Conservation (phyloP, 139 green algal genomes). For the Chlamydomonas applanata region DNA sequence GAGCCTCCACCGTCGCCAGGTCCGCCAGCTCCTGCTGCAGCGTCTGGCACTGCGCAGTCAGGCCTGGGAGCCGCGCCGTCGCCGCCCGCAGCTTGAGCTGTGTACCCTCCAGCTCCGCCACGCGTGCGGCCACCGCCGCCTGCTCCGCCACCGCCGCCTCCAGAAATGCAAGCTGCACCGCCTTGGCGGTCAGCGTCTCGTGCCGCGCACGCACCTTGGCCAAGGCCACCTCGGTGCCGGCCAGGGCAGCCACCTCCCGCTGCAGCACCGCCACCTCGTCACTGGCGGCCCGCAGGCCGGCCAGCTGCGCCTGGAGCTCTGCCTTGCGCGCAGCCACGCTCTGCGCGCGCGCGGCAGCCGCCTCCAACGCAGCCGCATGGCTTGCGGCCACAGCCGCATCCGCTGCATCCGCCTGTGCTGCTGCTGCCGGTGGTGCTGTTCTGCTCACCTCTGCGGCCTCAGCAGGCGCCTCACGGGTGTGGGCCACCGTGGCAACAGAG, state of each 20-base stretch:
- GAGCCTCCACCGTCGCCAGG: neutral
- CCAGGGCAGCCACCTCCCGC: neutral
- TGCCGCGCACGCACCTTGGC: neutral
- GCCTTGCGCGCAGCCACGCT: neutral
- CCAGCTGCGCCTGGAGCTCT: neutral
- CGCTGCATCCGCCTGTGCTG: neutral
- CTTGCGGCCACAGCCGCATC: neutral
- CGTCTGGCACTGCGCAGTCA: neutral
- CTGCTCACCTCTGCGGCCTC: no score
- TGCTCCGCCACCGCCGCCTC: neutral
- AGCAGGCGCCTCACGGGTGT: no score
- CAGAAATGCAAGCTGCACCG: neutral
- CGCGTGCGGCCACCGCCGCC: neutral
- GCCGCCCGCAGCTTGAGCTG: neutral
- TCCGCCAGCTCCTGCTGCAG: neutral
- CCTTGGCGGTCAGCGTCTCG: no score
- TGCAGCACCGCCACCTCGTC: neutral
- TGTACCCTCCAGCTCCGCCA: no score
- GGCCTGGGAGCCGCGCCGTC: neutral
- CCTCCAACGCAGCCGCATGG: neutral
- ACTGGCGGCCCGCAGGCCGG: neutral
- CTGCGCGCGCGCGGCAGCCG: neutral
- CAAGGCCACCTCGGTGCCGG: neutral
- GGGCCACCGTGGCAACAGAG: no score
- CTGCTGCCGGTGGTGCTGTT: neutral